Percentiles rank a stretch among this genome's conserved stretches.
Conservation (phyloP, 768 basidiomycete genomes). For the Suillus paluster region DNA sequence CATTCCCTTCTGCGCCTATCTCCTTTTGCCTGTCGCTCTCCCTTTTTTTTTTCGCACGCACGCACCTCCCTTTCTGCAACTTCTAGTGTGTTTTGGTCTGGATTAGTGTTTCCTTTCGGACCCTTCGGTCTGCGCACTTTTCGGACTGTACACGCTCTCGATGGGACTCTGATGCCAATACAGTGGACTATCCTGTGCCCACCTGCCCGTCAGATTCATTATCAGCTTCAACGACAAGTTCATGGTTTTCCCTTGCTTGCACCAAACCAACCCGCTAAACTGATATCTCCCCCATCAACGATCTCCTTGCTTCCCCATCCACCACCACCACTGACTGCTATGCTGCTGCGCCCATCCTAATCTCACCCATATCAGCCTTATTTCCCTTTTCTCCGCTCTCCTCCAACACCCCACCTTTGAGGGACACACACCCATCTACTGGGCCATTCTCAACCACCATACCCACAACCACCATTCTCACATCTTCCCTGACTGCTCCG, state of each 20-base stretch:
- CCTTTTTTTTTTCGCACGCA: too few relatives aligned
- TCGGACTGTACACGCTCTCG: too few relatives aligned
- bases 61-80: too few relatives aligned
- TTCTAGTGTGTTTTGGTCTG: too few relatives aligned
- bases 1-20: too few relatives aligned
- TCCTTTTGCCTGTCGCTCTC: too few relatives aligned
- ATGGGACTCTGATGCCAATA: too few relatives aligned
- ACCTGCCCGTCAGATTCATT: background rate
- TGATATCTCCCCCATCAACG: conserved; percentile 57
- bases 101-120: too few relatives aligned
- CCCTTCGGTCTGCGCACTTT: too few relatives aligned
- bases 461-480: too few relatives aligned
- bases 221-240: conserved; percentile 7
- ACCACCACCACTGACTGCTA: conserved; percentile 41
- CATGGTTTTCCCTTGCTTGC: conserved; percentile 25
- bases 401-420: conserved; percentile 70
- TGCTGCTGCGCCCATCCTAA: conserved; percentile 54
- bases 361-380: conserved; percentile 45
- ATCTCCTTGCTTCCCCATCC: conserved; percentile 49
- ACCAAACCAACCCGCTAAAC: conserved; percentile 56
- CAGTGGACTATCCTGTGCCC: too few relatives aligned
- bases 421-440: conserved; percentile 68
- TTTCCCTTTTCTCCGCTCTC: conserved; percentile 45
- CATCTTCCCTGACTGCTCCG: conserved; percentile 55
- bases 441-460: conserved; percentile 68